phyloP scores from a whole-genome alignment of 2,329 filamentous ascomycete species.

The Ceratocystiopsis minuta region DNA sequence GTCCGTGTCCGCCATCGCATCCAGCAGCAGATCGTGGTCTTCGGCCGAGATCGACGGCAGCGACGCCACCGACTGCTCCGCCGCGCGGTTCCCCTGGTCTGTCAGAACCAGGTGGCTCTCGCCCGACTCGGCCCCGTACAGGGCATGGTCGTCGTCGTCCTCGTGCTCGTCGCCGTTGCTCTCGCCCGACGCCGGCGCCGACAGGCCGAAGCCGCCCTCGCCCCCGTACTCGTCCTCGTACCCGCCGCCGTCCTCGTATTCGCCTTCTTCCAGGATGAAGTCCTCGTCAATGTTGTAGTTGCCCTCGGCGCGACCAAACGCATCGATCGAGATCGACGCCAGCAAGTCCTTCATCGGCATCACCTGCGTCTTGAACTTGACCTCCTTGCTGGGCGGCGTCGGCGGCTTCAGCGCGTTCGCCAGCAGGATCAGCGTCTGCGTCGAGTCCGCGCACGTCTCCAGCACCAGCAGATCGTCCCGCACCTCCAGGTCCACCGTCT shows the following conservation, averaged over 20 bases:
- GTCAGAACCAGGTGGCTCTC: conserved; percentile 2
- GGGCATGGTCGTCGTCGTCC: conserved; percentile 13
- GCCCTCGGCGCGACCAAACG: conserved; percentile 46
- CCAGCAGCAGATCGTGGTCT: conserved; percentile 5
- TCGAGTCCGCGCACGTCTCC: conserved; percentile 93
- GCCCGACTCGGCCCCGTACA: conserved; percentile 8
- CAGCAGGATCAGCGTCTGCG: conserved; percentile 70
- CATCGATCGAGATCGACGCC: conserved; percentile 76
- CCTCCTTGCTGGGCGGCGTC: conserved; percentile 59
- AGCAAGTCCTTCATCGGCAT: conserved; percentile 78
- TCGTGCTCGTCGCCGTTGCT: conserved; percentile 7
- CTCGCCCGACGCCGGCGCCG: too few species aligned
- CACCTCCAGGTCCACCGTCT: conserved; percentile 61
- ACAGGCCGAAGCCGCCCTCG: conserved; percentile 3
- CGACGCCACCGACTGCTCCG: conserved; percentile 7
- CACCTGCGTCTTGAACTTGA: conserved; percentile 74
- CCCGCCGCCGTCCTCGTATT: conserved; percentile 17
- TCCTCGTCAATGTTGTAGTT: conserved; percentile 46
- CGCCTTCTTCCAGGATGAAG: conserved; percentile 35
- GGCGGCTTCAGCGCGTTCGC: conserved; percentile 70
- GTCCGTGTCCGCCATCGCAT: conserved; percentile 1
- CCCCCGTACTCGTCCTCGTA: conserved; percentile 11
- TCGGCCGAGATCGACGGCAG: conserved; percentile 5
- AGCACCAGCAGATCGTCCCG: conserved; percentile 74
- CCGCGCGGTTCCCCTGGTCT: neutral